Conservation (phyloP, 2,329 filamentous ascomycete genomes). For the Dactylella cylindrospora region DNA sequence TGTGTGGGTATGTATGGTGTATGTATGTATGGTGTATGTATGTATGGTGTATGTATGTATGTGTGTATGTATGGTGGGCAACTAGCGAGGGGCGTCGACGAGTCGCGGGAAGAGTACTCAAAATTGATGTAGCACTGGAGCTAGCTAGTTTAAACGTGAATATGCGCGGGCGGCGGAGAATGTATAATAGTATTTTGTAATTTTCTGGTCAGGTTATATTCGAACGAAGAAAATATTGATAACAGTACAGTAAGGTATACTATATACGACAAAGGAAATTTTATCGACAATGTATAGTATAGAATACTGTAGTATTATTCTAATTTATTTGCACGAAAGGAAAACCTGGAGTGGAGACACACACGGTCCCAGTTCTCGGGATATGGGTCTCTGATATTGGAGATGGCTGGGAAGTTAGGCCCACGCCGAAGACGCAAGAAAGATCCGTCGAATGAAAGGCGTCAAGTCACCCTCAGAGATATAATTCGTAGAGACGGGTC, state of each 20-base stretch:
- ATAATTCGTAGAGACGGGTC: conserved; percentile 28
- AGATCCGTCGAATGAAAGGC: conserved; percentile 43
- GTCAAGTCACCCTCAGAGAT: conserved; percentile 28
- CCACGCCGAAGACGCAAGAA: conserved; percentile 40
- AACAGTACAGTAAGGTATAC: conserved; percentile 25
- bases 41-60: neutral
- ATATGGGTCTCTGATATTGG: conserved; percentile 20
- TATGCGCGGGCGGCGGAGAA: neutral
- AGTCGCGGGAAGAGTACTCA: neutral
- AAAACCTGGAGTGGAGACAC: neutral
- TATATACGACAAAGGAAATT: conserved; percentile 36
- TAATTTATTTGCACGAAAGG: conserved; percentile 10
- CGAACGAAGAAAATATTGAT: neutral
- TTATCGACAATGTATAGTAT: conserved; percentile 38
- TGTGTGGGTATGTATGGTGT: neutral
- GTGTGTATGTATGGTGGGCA: neutral
- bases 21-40: neutral
- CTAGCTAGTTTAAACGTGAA: neutral
- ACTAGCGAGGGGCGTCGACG: neutral
- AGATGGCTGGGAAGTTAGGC: conserved; percentile 43
- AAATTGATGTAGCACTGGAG: neutral
- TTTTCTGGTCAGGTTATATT: neutral
- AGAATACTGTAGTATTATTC: conserved; percentile 10
- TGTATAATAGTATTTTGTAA: conserved; percentile 1
- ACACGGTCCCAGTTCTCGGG: conserved; percentile 24